Base-by-base conservation (phyloP, 257 asterid genomes). In the Parsonsia alboflavescens region DNA sequence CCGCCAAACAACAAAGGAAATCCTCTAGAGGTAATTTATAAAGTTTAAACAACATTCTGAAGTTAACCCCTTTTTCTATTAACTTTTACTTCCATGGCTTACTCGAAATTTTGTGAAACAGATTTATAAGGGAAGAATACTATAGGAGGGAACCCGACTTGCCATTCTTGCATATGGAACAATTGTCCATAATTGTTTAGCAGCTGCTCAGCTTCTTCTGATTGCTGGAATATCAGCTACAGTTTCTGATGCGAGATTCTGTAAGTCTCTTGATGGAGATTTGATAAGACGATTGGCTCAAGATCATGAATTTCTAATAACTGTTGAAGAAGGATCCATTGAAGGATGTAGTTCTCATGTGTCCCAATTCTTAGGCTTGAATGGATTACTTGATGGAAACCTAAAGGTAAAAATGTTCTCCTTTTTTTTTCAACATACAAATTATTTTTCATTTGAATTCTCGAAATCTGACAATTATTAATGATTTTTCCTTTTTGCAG, bases 371-470 rank as follows among this genome's bases (percentile, higher is more conserved):
- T 73, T 89, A 62, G 82, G 81, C 74, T 73, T 89, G 63, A 83
- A 87, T 58, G 95, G 89, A 54, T 54, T 87, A 4, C 88, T 89
- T 4, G 90, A 87, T 22, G 86, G 89, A 7, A 80, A 80, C 2
- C 87, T 89, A 6, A 89, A 89, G 87, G 94, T 89, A 76, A 42
- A n/a, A n/a, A n/a, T n/a, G n/a, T n/a, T n/a, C n/a, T n/a, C n/a
- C n/a, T n/a, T n/a, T n/a, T n/a, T n/a, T n/a, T n/a, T n/a, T n/a
- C n/a, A n/a, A n/a, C n/a, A n/a, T n/a, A n/a, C n/a, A n/a, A n/a
- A n/a, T n/a, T n/a, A n/a, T n/a, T n/a, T n/a, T n/a, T n/a, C 50
- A 46, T 46, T 46, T 46, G 13, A 46, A 11, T 42, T 41, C 10
- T 0, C 10, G 9, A 52, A 12, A 49, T 62, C 15, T 30, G 6